phyloP scores from a whole-genome alignment of 805 yeast species.

The Teunomyces atbi region DNA sequence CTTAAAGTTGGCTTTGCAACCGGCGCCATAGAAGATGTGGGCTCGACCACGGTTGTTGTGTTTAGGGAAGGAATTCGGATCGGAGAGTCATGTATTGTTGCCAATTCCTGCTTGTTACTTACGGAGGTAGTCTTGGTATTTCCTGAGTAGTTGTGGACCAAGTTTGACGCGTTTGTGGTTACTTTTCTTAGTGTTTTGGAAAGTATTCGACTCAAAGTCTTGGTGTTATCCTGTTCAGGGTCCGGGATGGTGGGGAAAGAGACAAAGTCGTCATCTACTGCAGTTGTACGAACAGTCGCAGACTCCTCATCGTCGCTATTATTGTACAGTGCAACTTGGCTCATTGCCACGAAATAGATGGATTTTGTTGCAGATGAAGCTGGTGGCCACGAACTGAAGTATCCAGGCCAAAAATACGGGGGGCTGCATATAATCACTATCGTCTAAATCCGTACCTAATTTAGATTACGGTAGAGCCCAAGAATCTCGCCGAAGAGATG shows the following conservation, averaged over 20 bases:
- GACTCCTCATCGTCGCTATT: constrained; percentile 14
- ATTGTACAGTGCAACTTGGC: constrained; percentile 6
- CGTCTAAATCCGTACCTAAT: background rate
- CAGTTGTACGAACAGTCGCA: background rate
- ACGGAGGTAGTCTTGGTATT: constrained; percentile 5
- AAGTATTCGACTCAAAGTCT: constrained; percentile 34
- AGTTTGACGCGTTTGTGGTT: constrained; percentile 40
- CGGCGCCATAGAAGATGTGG: background rate
- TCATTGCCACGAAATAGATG: background rate
- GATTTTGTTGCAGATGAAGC: background rate
- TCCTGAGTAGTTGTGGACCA: constrained; percentile 21
- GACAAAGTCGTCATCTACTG: constrained; percentile 28
- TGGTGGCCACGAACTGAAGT: background rate
- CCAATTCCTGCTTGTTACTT: background rate
- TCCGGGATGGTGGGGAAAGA: constrained; percentile 46
- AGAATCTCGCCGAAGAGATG: no score
- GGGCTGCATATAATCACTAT: background rate
- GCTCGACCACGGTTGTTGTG: background rate
- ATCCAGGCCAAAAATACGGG: background rate
- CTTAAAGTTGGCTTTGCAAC: background rate
- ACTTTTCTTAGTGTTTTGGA: constrained; percentile 40
- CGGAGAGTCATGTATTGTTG: background rate
- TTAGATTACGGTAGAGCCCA: background rate
- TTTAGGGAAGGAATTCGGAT: constrained; percentile 2
- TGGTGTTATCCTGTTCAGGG: constrained; percentile 34